Percentiles rank a stretch among this genome's conserved stretches.
phyloP scores from a whole-genome alignment of 2,329 filamentous ascomycete genomes.

The Ustilaginoidea virens region DNA sequence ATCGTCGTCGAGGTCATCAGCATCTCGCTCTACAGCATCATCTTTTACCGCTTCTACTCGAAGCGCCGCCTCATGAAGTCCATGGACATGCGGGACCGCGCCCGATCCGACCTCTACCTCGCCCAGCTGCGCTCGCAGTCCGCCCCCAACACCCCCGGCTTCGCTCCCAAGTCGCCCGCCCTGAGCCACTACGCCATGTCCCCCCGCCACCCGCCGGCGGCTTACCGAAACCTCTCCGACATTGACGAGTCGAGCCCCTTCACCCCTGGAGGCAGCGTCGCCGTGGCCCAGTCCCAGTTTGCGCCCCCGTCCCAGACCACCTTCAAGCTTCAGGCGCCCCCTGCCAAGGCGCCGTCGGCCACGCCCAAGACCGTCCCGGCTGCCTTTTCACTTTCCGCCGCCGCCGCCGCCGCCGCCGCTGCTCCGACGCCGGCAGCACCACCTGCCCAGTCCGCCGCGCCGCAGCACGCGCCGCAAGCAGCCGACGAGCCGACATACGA shows the following conservation, averaged over 20 bases:
- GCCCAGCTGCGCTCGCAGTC: constrained; percentile 73
- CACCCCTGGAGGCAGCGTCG: constrained; percentile 38
- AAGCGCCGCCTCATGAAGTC: constrained; percentile 92
- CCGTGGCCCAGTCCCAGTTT: constrained; percentile 49
- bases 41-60: constrained; percentile 96
- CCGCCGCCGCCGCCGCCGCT: constrained; percentile 26
- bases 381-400: constrained; percentile 40
- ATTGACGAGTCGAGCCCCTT: constrained; percentile 30
- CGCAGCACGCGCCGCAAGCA: constrained; percentile 47
- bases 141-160: constrained; percentile 86
- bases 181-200: constrained; percentile 36
- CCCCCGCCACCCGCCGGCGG: constrained; percentile 43
- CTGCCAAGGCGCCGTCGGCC: constrained; percentile 59
- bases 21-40: constrained; percentile 81
- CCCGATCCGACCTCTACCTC: constrained; percentile 88
- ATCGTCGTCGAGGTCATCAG: constrained; percentile 83
- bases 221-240: constrained; percentile 35
- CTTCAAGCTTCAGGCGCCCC: constrained; percentile 83
- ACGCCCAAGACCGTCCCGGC: constrained; percentile 54
- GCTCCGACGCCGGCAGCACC: constrained; percentile 3
- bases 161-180: constrained; percentile 48
- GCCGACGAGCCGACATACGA: constrained; percentile 76
- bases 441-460: constrained; percentile 8
- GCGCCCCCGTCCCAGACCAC: constrained; percentile 33
- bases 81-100: constrained; percentile 90